A percentile compares a stretch with the other conserved stretches of the same genome.
phyloP scores from a whole-genome alignment of 306 rosid genomes.

The Quercus variabilis region DNA sequence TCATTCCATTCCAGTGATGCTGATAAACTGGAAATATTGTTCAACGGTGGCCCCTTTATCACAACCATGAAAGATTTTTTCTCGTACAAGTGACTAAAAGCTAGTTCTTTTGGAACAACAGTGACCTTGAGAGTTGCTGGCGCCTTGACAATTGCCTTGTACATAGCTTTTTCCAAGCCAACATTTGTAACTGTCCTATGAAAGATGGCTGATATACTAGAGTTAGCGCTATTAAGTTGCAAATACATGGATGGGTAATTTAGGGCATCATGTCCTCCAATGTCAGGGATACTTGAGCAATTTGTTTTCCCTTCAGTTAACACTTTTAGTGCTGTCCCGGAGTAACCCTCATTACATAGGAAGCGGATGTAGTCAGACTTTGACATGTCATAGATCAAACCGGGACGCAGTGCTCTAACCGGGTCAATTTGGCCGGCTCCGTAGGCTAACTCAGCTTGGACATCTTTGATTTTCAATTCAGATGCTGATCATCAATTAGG shows the following conservation, averaged over 20 bases:
- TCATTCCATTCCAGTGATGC: slow-evolving; percentile 66
- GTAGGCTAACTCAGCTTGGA: slow-evolving; percentile 31
- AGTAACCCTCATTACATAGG: slow-evolving; percentile 54
- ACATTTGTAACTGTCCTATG: slow-evolving; percentile 57
- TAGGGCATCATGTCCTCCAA: slow-evolving; percentile 43
- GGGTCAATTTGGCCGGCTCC: slow-evolving; percentile 78
- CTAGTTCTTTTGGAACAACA: slow-evolving; percentile 47
- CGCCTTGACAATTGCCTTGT: slow-evolving; percentile 35
- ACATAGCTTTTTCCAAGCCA: slow-evolving; percentile 38
- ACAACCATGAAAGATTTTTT: slow-evolving; percentile 47
- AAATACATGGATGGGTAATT: slow-evolving; percentile 72
- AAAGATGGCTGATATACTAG: slow-evolving; percentile 47
- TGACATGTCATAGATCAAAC: slow-evolving; percentile 52
- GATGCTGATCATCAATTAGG: slow-evolving; percentile 47
- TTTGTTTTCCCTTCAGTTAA: background rate
- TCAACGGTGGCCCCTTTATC: slow-evolving; percentile 34
- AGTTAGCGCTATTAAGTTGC: slow-evolving; percentile 9
- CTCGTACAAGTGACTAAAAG: slow-evolving; percentile 7
- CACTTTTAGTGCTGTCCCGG: slow-evolving; percentile 31
- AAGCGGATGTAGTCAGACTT: slow-evolving; percentile 38
- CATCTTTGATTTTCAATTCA: slow-evolving; percentile 20
- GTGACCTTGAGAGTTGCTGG: slow-evolving; percentile 11
- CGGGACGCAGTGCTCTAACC: slow-evolving; percentile 47
- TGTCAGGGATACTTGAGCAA: background rate
- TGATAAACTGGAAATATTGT: background rate